Evolutionary conservation across 805 yeast species (phyloP).

Genomic region (Yarrowia sp.): DNA sequence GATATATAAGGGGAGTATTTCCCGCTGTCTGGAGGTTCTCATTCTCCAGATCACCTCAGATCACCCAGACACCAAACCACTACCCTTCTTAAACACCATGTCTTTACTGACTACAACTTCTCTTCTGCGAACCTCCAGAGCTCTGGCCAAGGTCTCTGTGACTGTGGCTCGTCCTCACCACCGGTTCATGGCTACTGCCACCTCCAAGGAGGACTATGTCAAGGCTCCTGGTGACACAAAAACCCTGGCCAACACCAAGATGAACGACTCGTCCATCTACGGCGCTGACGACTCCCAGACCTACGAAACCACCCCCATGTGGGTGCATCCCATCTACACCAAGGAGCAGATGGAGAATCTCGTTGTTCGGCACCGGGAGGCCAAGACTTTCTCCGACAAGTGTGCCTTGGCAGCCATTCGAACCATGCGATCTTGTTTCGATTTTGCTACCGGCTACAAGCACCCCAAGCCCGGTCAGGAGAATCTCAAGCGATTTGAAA

Average conservation of each 20-base stretch:
- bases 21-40: too few relatives aligned
- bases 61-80: background rate
- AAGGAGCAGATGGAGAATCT: constrained; percentile 50
- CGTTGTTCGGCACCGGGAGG: constrained; percentile 60
- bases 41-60: too few relatives aligned
- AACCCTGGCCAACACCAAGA: constrained; percentile 30
- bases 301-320: constrained; percentile 45
- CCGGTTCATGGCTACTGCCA: constrained; percentile 21
- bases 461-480: constrained; percentile 57
- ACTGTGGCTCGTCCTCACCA: background rate
- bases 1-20: constrained; percentile 5
- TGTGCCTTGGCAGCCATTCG: constrained; percentile 59
- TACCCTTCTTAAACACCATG: background rate
- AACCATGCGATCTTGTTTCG: constrained; percentile 60
- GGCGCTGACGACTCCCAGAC: constrained; percentile 15
- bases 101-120: constrained; percentile 21
- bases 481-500: constrained; percentile 52
- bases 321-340: constrained; percentile 56
- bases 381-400: constrained; percentile 51
- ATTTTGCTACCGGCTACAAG: constrained; percentile 67
- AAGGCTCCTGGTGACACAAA: background rate
- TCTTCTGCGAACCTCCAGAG: constrained; percentile 24
- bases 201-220: constrained; percentile 2
- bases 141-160: background rate
- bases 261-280: constrained; percentile 27